Evolutionary conservation across 2,329 filamentous ascomycete genomes (phyloP), one percentile per base, ranked within the genome.

Genomic region (Basipetospora chlamydospora): DNA sequence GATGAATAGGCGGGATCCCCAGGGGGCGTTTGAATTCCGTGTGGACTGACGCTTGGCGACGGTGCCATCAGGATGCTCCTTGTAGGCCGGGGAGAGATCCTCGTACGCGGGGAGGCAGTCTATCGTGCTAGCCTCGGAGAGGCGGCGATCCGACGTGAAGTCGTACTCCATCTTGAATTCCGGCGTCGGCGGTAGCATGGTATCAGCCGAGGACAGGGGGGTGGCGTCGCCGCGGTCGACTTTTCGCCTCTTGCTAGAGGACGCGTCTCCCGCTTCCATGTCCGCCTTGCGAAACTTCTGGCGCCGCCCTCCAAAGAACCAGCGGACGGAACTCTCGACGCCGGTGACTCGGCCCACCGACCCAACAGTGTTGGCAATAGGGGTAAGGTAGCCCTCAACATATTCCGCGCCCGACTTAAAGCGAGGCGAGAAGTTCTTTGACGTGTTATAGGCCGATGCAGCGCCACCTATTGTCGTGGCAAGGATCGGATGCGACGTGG

Each of bases 391-490:
- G 32, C 83, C 79, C 56, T 96, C 88, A 15, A 95, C 77, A 48
- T 92, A 85, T 53, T 94, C 85, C 33, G 84, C 88, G 42, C 86
- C 75, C n/a, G 82, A 81, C 55, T 83, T 86, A 52, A 95, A 84
- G 2, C 81, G 73, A 0, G 88, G 86, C 2, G 85, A 92, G 49
- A 88, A 92, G 46, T 87, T 84, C 57, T 96, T 95, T 9, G 83
- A 86, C 3, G 72, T 78, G 20, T 80, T 79, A 54, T 96, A 96
- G 1, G 83, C 84, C 2, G 81, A 85, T 6, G 88, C 71, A 0
- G 86, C 88, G 36, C 79, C 77, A 45, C 83, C 84, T 47, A 93
- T 87, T 0, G 86, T 85, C 20, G 76, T 84, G 8, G 83, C 85
- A 12, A 95, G 70, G 42, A 92, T 66, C 1, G 88, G 88, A 51